Conservation (phyloP, 2,329 filamentous ascomycete genomes). For the Neobulgaria alba region DNA sequence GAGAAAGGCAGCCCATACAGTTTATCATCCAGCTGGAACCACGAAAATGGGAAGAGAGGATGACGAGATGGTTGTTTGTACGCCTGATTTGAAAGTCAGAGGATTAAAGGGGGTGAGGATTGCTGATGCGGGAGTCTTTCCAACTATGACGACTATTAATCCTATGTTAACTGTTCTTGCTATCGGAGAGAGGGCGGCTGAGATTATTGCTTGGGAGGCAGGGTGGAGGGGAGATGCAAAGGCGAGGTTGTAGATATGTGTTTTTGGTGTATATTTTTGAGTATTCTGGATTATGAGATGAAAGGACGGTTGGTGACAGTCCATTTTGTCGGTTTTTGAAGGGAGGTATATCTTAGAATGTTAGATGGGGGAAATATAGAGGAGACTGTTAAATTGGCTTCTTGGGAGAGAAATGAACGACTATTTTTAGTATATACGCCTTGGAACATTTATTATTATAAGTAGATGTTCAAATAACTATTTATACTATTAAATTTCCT, state of each 20-base stretch:
- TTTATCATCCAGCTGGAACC: constrained; percentile 83
- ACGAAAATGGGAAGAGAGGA: constrained; percentile 77
- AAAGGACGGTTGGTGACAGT: no score
- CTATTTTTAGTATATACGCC: no score
- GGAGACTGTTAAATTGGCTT: no score
- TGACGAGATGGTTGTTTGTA: constrained; percentile 72
- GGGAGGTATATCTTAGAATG: no score
- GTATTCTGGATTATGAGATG: no score
- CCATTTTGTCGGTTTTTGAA: no score
- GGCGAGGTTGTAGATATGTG: constrained; percentile 22
- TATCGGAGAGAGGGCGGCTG: constrained; percentile 75
- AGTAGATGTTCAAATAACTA: no score
- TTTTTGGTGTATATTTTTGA: no score
- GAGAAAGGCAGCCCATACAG: constrained; percentile 72
- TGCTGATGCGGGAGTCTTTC: constrained; percentile 82
- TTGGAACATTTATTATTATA: no score
- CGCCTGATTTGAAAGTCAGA: constrained; percentile 61
- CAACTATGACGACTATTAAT: constrained; percentile 78
- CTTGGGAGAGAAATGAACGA: no score
- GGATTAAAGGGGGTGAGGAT: constrained; percentile 69
- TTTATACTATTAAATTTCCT: no score
- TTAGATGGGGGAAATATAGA: no score
- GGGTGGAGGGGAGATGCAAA: constrained; percentile 42
- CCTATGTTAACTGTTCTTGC: constrained; percentile 84
- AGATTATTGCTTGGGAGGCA: constrained; percentile 70